Evolutionary conservation across 1,139 yeast genomes (phyloP), one percentile per base, ranked within the genome.

Genomic region (Pneumocystis carinii): DNA sequence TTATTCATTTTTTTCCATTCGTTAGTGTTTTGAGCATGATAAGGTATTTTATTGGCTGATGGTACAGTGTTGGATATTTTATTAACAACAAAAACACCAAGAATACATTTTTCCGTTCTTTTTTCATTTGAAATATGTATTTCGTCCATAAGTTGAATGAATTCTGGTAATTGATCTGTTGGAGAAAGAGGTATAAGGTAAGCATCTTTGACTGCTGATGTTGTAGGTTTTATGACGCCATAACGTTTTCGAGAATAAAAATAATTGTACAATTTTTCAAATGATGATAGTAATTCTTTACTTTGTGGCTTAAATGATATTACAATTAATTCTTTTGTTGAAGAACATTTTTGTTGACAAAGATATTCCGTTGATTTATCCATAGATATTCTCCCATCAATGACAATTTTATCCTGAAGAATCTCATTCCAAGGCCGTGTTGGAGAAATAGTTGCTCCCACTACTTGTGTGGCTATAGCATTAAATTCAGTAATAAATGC

Each of bases 301-400:
- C 64, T 66, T 15, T 59, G 59, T 8, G 65, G 58, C 2, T 76
- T 72, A 42, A 83, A 66, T 66, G 78, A 78, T 58, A 82, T 76
- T 37, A 86, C 71, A 48, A 79, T 80, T 48, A 87, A 71, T 67
- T 80, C 81, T 66, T 87, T 76, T 3, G 82, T 75, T 15, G 75
- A 70, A 2, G 75, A 71, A 19, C 85, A 80, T 67, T 79, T 78
- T 59, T 73, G 65, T 37, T 62, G 62, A 35, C 62, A 70, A 64
- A 87, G 74, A 70, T 87, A 87, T 7, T 75, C 75, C 63, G 81
- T 83, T 0, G 90, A 92, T 61, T 74, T 76, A 2, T 68, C 64
- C 8, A 77, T 72, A 69, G 81, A 84, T 61, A 87, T 75, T 63
- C 88, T 76, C 1, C 95, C 95, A 67, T 83, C 86, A 59, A 86